Evolutionary conservation across 768 basidiomycete species (phyloP).

Genomic region (Rhodotorula sphaerocarpa): DNA sequence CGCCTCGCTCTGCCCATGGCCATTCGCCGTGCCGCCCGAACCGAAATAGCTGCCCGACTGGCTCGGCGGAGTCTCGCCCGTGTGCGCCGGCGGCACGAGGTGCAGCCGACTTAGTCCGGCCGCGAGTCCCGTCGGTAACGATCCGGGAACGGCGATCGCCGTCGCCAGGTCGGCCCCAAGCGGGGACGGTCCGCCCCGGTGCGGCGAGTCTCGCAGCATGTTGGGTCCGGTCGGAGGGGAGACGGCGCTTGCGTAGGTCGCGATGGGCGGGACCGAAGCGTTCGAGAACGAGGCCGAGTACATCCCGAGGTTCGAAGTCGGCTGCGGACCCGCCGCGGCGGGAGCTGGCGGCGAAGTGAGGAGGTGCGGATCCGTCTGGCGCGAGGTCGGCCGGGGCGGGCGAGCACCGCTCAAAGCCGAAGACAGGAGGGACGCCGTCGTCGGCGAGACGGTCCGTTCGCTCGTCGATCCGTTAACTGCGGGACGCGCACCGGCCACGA

Average conservation of each 20-base stretch:
- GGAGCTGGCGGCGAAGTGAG: too few relatives aligned
- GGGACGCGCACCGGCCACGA: background rate
- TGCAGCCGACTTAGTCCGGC: constrained; percentile 86
- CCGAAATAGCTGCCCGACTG: background rate
- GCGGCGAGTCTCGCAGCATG: too few relatives aligned
- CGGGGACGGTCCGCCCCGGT: too few relatives aligned
- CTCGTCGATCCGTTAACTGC: background rate
- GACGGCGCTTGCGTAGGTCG: too few relatives aligned
- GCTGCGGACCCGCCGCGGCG: background rate
- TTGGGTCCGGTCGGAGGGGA: too few relatives aligned
- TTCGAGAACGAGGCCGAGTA: constrained; percentile 24
- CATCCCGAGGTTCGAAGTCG: background rate
- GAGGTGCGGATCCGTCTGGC: too few relatives aligned
- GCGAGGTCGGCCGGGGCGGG: background rate
- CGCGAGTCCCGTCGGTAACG: constrained; percentile 78
- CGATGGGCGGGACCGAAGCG: background rate
- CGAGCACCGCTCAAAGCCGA: background rate
- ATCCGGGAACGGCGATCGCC: constrained; percentile 14
- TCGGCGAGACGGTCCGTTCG: background rate
- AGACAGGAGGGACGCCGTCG: constrained; percentile 4
- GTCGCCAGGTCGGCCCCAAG: too few relatives aligned
- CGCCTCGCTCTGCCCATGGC: background rate
- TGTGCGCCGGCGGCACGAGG: constrained; percentile 49
- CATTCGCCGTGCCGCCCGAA: background rate
- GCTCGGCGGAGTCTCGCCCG: constrained; percentile 29